phyloP scores from a whole-genome alignment of 2,329 filamentous ascomycete species.

The Diaporthe sp. region DNA sequence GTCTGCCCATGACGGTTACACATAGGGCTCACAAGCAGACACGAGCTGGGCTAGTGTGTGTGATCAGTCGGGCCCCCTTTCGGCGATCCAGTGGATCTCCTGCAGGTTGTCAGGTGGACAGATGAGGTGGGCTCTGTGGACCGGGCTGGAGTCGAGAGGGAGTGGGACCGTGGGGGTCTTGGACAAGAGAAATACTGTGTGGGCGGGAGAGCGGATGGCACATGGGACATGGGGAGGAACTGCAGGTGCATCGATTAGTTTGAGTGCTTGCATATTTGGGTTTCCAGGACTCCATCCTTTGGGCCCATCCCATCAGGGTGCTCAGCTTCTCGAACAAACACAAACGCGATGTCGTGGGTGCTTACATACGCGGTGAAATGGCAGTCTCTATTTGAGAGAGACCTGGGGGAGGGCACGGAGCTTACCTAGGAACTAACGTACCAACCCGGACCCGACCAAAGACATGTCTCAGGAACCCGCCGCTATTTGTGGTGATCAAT shows the following conservation, averaged over 20 bases:
- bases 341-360: background rate
- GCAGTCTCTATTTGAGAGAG: too few relatives aligned
- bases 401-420: background rate
- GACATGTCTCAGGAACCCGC: conserved; percentile 32
- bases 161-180: conserved; percentile 28
- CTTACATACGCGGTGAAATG: too few relatives aligned
- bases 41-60: background rate
- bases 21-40: background rate
- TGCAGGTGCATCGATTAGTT: conserved; percentile 21
- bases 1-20: conserved; percentile 9
- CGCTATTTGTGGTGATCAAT: background rate
- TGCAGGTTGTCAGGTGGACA: conserved; percentile 32
- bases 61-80: background rate
- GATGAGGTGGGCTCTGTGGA: conserved; percentile 17
- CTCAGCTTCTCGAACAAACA: conserved; percentile 23
- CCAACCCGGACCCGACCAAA: conserved; percentile 10
- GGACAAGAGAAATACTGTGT: background rate
- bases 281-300: conserved; percentile 11
- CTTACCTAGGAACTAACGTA: background rate
- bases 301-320: background rate
- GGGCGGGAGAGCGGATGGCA: background rate
- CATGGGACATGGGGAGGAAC: background rate
- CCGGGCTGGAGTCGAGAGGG: background rate
- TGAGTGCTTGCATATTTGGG: conserved; percentile 22
- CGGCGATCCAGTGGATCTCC: conserved; percentile 25